Base-by-base conservation (phyloP, 306 rosid species). In the Fagus crenata region DNA sequence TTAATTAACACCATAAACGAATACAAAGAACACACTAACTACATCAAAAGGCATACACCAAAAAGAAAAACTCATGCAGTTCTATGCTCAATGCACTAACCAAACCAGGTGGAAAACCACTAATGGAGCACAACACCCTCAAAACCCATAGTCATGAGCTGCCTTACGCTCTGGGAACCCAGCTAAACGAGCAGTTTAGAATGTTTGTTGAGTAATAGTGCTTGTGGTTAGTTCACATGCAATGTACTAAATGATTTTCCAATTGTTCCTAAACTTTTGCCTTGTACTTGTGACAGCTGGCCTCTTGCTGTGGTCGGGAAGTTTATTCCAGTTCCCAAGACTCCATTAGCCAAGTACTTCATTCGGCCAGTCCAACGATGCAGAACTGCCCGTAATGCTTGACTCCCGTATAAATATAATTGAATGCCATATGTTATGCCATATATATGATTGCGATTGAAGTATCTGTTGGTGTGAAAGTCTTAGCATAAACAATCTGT, bases 301-400 rank as follows among this genome's bases (percentile, higher is more conserved):
- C 98, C 98, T 53, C 95, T 92, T 41, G 97, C 97, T 18, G 4
- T 89, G 8, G 36, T 80, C 18, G 98, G 97, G 32, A 94, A 94
- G 78, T 75, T 94, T 2, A 88, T 94, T 61, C 96, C 96, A 6
- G 98, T 94, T 78, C 89, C 98, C 0, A 77, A 76, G 84, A 90
- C 95, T 61, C 93, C 97, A 22, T 0, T 84, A 35, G 80, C 85
- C 43, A 71, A 86, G 22, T 81, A 71, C 80, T 73, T 89, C 73
- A 33, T 18, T 12, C 78, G 32, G 82, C 67, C 77, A 49, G 18
- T 81, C 76, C 81, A 76, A 61, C 87, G 85, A 67, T 78, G 54
- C 65, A 72, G 77, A 86, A 88, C 18, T 31, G 54, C 84, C 71
- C 78, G 77, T 6, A 64, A 67, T 15, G 40, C 64, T 28, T 58